Percentiles rank a stretch among this genome's conserved stretches.
phyloP scores from a whole-genome alignment of 148 eudicot genomes.

The Chenopodium berlandieri region DNA sequence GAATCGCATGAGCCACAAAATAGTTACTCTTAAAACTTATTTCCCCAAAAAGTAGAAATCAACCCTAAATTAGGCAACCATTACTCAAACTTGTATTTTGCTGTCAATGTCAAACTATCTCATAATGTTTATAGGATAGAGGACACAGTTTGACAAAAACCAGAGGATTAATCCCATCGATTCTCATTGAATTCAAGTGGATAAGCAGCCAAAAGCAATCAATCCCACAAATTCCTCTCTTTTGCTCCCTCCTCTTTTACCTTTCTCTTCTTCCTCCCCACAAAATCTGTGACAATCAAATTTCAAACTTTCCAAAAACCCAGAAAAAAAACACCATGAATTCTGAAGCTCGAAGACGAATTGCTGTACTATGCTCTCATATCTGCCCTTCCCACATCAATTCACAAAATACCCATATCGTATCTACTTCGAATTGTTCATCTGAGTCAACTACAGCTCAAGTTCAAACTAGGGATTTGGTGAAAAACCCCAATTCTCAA shows the following conservation, averaged over 20 bases:
- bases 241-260: not conserved
- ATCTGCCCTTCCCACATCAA: conserved; percentile 33
- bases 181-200: conserved; percentile 20
- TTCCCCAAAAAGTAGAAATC: no score
- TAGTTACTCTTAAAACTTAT: no score
- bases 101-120: not conserved
- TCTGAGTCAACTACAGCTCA: conserved; percentile 16
- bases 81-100: no score
- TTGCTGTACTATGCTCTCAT: conserved; percentile 55
- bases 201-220: not conserved
- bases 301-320: not conserved
- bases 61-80: no score
- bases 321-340: not conserved
- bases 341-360: conserved; percentile 62
- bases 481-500: conserved; percentile 4
- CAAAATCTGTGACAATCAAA: no score
- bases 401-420: conserved; percentile 14
- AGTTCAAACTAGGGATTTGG: conserved; percentile 16
- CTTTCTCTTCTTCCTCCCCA: no score
- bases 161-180: not conserved
- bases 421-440: conserved; percentile 39
- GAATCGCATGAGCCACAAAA: no score
- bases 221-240: conserved; percentile 3
- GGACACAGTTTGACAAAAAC: conserved; percentile 5
- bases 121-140: not conserved